Evolutionary conservation across 768 basidiomycete species (phyloP).

Genomic region (Boletellus emodensis): DNA sequence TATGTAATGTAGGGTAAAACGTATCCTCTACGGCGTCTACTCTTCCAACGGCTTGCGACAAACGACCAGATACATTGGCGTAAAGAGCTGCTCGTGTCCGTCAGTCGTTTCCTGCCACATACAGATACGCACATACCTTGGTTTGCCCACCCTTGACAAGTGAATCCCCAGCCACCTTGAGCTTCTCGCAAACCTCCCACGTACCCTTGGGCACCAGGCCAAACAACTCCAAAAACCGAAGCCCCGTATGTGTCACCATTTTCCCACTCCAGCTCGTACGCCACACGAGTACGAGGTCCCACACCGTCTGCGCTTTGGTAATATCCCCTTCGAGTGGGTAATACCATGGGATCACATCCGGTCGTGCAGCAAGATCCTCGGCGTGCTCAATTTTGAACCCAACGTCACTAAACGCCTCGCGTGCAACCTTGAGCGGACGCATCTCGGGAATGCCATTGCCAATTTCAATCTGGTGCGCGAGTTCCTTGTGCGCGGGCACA

Average conservation of each 20-base stretch:
- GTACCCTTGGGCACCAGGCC: constrained; percentile 91
- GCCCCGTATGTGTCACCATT: constrained; percentile 74
- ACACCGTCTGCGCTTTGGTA: constrained; percentile 85
- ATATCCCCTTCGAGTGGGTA: constrained; percentile 96
- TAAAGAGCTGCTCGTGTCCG: constrained; percentile 60
- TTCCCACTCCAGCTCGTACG: constrained; percentile 87
- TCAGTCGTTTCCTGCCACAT: neutral
- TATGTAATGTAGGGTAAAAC: neutral
- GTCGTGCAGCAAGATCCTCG: constrained; percentile 89
- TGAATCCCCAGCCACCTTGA: constrained; percentile 76
- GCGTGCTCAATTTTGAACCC: constrained; percentile 88
- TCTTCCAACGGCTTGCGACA: constrained; percentile 45
- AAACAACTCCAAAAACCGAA: constrained; percentile 73
- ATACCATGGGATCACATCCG: constrained; percentile 83
- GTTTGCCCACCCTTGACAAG: constrained; percentile 81
- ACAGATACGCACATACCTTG: constrained; percentile 51
- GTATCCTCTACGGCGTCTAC: neutral
- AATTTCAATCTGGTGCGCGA: constrained; percentile 89
- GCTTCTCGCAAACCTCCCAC: constrained; percentile 79
- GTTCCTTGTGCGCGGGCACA: constrained; percentile 79
- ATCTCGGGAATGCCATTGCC: constrained; percentile 98
- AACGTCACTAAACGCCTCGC: constrained; percentile 74
- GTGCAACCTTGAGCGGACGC: constrained; percentile 68
- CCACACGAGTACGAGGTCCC: constrained; percentile 88
- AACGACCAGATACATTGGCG: constrained; percentile 79